Base-by-base conservation (phyloP, 2,329 filamentous ascomycete genomes). In the Paraphaeosphaeria minitans region DNA sequence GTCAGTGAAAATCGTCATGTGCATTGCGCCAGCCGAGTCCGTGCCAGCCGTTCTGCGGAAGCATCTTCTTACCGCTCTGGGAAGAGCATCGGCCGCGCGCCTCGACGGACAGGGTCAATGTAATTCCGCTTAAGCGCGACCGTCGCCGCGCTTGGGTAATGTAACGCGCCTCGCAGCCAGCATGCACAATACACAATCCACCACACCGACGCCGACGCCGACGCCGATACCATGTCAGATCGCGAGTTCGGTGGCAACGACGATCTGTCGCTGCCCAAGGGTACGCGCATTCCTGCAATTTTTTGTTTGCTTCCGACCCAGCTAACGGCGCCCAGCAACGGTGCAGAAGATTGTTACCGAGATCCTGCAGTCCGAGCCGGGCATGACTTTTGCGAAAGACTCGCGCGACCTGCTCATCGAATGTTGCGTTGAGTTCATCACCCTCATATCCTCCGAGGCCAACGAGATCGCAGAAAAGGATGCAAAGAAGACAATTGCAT, bases 401-500 rank as follows among this genome's bases (percentile, higher is more conserved):
- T 93, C 94, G 13, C 89, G 95, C 60, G 95, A 99, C 74, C 84
- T 98, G 2, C 84, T 99, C 53, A 99, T 99, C 71, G 95, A 98
- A 81, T 98, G 95, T 81, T 99, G 95, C 74, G 94, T 99, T 72
- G 95, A 99, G 78, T 99, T 99, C 78, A 97, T 99, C 78, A 98
- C 95, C 19, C 87, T 99, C 71, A 91, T 99, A 68, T 97, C 93
- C n/a, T 96, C 92, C 49, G 94, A 99, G 81, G 95, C 95, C 62
- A 99, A 99, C 78, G 95, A 99, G 71, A 99, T 99, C 65, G 96
- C 93, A 13, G 95, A 99, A 77, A 97, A 97, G 78, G 95, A 99
- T 73, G 92, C 93, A 51, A 99, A 99, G 83, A 99, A 99, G 85
- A 99, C 95, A 4, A 99, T 99, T 69, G 94, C 94, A 13, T 96